Conservation (phyloP, 495 filamentous ascomycete genomes). For the Neurospora intermedia region DNA sequence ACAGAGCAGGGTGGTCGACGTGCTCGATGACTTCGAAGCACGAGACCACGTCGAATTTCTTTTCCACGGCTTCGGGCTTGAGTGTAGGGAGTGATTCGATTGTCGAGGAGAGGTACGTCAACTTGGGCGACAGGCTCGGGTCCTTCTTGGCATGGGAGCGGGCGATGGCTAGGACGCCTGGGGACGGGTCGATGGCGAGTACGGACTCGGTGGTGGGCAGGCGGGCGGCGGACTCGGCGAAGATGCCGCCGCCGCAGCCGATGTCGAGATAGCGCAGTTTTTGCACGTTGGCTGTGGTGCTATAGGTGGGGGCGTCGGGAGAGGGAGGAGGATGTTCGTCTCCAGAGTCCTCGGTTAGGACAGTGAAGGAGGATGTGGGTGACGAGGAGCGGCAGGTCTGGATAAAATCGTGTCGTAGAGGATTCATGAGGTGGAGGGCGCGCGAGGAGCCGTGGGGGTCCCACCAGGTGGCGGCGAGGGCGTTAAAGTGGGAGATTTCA, state of each 20-base stretch:
- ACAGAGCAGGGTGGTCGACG: conserved; percentile 57
- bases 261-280: conserved; percentile 71
- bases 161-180: conserved; percentile 70
- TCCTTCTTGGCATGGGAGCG: conserved; percentile 54
- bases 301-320: conserved; percentile 17
- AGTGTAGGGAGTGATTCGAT: conserved; percentile 56
- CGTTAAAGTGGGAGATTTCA: conserved; percentile 89
- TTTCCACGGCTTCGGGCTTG: conserved; percentile 11
- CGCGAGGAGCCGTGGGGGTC: conserved; percentile 88
- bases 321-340: not conserved
- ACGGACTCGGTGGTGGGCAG: conserved; percentile 54
- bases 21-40: conserved; percentile 95
- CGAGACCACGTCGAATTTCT: conserved; percentile 63
- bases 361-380: not conserved
- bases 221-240: conserved; percentile 85
- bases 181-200: conserved; percentile 74
- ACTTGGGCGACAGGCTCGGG: conserved; percentile 50
- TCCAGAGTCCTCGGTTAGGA: not conserved
- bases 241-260: conserved; percentile 94
- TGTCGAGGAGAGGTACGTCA: conserved; percentile 59
- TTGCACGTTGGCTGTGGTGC: conserved; percentile 3
- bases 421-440: conserved; percentile 96
- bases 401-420: conserved; percentile 90
- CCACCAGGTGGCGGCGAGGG: conserved; percentile 93
- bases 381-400: conserved; percentile 48